A percentile compares a stretch with the other conserved stretches of the same genome.
Conservation (phyloP, 2,329 filamentous ascomycete genomes). For the Cladosporium sp. region DNA sequence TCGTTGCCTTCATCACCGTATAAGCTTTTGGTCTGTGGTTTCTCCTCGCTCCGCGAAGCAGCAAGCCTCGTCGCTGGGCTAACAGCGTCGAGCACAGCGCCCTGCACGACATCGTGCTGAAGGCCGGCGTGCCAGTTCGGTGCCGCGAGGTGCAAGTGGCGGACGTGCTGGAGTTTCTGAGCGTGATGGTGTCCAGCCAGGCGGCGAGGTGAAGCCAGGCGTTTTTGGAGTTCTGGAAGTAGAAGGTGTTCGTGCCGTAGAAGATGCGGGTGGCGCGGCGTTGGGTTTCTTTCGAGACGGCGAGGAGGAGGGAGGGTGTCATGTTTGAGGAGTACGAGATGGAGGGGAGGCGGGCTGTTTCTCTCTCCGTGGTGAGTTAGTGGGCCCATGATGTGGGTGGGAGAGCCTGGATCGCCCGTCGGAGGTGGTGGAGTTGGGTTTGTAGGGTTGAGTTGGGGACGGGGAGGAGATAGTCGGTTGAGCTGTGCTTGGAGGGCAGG, state of each 20-base stretch:
- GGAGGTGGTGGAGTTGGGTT: too few species aligned
- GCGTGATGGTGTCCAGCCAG: neutral
- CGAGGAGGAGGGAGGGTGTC: neutral
- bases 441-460: too few species aligned
- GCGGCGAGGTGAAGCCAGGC: neutral
- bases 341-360: too few species aligned
- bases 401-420: too few species aligned
- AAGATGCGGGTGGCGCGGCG: neutral
- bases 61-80: neutral
- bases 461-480: too few species aligned
- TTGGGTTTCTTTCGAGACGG: neutral
- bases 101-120: neutral
- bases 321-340: neutral
- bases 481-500: too few species aligned
- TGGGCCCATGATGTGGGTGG: too few species aligned
- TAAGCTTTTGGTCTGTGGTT: too few species aligned
- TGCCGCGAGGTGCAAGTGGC: neutral
- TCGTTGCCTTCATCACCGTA: too few species aligned
- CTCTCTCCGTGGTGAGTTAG: too few species aligned
- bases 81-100: neutral
- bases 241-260: neutral
- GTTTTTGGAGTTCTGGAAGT: neutral
- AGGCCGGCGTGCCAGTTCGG: neutral
- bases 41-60: too few species aligned
- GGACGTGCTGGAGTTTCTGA: neutral